Conservation (phyloP, 805 yeast species). For the Metschnikowia reukaufii region DNA sequence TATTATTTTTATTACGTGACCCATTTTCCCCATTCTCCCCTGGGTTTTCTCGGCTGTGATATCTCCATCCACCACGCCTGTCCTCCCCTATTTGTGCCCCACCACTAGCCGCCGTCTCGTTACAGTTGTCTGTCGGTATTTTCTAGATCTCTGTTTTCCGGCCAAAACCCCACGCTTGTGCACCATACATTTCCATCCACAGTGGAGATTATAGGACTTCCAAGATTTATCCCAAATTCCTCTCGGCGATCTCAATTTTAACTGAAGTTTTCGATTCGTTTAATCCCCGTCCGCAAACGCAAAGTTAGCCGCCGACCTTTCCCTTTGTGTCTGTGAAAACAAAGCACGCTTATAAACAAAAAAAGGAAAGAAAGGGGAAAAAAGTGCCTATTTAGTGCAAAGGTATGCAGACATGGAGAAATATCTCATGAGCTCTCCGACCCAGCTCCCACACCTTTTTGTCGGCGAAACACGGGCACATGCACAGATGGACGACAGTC, state of each 20-base stretch:
- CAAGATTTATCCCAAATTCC: too few relatives aligned
- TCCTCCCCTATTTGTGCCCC: background rate
- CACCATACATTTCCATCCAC: background rate
- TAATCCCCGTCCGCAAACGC: too few relatives aligned
- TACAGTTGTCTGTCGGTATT: too few relatives aligned
- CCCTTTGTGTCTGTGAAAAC: too few relatives aligned
- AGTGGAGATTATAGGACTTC: background rate
- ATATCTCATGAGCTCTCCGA: constrained; percentile 41
- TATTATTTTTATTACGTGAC: background rate
- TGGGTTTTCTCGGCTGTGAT: background rate
- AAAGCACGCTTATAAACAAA: background rate
- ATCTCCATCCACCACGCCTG: background rate
- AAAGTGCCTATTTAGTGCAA: background rate
- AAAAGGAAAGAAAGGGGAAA: background rate
- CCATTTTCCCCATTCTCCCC: background rate
- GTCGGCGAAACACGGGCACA: constrained; percentile 12
- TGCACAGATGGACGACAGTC: constrained; percentile 4
- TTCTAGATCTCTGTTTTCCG: background rate
- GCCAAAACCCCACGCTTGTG: background rate
- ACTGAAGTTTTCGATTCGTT: too few relatives aligned
- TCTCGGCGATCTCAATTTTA: too few relatives aligned
- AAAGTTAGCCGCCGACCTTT: too few relatives aligned
- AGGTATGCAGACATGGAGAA: constrained; percentile 33
- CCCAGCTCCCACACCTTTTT: constrained; percentile 36
- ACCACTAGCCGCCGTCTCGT: background rate